These are phyloP conservation scores for Naematelia encephala DNA, from an alignment of 768 basidiomycete species.

Conservation along the genomic window DNA sequence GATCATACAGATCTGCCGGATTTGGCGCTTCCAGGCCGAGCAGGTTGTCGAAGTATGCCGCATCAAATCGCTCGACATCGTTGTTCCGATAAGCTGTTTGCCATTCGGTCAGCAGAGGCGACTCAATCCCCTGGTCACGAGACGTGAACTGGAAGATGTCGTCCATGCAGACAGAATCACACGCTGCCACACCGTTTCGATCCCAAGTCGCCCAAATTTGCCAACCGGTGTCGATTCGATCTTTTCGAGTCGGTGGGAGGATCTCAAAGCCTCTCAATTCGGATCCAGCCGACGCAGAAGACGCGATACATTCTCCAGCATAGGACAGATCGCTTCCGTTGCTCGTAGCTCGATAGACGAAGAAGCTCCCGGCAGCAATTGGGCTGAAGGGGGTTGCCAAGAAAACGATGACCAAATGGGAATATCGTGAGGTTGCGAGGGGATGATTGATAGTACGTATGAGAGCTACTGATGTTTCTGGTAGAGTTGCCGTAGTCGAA, in stretches of 20 bases:
- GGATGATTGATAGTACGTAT: conserved; percentile 59
- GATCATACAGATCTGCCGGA: conserved; percentile 31
- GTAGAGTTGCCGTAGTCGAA: background rate
- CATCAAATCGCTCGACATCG: conserved; percentile 30
- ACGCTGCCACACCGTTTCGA: conserved; percentile 22
- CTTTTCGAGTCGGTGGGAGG: conserved; percentile 14
- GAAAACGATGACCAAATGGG: conserved; percentile 67
- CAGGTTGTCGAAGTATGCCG: conserved; percentile 82
- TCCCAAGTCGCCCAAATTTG: conserved; percentile 43
- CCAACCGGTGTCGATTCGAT: conserved; percentile 32
- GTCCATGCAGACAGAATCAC: conserved; percentile 31
- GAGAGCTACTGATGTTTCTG: conserved; percentile 58
- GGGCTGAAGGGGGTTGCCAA: conserved; percentile 65
- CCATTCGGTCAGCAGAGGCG: conserved; percentile 35
- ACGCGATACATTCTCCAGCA: conserved; percentile 24
- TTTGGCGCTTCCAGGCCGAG: conserved; percentile 57
- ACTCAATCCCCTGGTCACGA: conserved; percentile 43
- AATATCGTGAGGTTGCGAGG: conserved; percentile 44
- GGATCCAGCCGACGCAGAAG: conserved; percentile 48
- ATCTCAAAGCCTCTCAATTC: conserved; percentile 39
- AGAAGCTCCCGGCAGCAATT: conserved; percentile 75
- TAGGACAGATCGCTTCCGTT: conserved; percentile 17
- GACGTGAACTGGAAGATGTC: conserved; percentile 63
- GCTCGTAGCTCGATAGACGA: conserved; percentile 52
- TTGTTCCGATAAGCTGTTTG: conserved; percentile 19